Percentiles rank a stretch among this genome's conserved stretches.
Evolutionary conservation across 331 rosid species (phyloP).

Genomic region (Cydonia oblonga): DNA sequence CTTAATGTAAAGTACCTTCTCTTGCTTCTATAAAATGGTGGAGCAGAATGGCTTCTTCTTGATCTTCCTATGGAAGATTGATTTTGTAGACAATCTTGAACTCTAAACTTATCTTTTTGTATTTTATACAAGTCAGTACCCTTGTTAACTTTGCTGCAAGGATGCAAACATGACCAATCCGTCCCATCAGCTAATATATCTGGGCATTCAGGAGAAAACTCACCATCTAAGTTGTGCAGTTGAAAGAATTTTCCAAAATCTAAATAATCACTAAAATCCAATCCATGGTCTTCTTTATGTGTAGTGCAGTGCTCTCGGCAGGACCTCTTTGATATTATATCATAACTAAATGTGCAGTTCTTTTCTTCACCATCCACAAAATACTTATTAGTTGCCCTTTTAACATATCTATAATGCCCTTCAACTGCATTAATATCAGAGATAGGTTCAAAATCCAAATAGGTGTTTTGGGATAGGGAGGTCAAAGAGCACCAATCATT

Average conservation of each 20-base stretch:
- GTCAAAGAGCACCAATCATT: conserved; percentile 23
- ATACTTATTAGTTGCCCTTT: conserved; percentile 10
- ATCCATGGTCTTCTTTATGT: conserved; percentile 19
- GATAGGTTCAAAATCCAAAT: conserved; percentile 28
- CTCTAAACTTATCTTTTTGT: conserved; percentile 16
- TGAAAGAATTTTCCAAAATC: conserved; percentile 20
- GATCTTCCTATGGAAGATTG: conserved; percentile 24
- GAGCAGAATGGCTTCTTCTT: conserved; percentile 72
- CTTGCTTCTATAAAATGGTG: conserved; percentile 60
- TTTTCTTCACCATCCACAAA: conserved; percentile 24
- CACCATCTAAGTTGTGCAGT: conserved; percentile 10
- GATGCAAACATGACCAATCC: conserved; percentile 20
- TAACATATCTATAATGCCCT: conserved; percentile 23
- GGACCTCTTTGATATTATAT: conserved; percentile 21
- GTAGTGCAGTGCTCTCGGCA: conserved; percentile 23
- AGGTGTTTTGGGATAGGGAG: conserved; percentile 21
- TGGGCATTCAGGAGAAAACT: conserved; percentile 17
- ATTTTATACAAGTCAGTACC: conserved; percentile 15
- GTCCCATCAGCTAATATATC: conserved; percentile 28
- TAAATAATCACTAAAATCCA: conserved; percentile 23
- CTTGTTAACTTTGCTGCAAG: conserved; percentile 19
- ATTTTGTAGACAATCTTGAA: conserved; percentile 21
- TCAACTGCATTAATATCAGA: conserved; percentile 23
- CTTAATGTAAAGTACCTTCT: conserved; percentile 43
- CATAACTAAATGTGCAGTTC: conserved; percentile 19